Evolutionary conservation across 345 rosid species (phyloP).

Genomic region (Raphanus raphanistrum): DNA sequence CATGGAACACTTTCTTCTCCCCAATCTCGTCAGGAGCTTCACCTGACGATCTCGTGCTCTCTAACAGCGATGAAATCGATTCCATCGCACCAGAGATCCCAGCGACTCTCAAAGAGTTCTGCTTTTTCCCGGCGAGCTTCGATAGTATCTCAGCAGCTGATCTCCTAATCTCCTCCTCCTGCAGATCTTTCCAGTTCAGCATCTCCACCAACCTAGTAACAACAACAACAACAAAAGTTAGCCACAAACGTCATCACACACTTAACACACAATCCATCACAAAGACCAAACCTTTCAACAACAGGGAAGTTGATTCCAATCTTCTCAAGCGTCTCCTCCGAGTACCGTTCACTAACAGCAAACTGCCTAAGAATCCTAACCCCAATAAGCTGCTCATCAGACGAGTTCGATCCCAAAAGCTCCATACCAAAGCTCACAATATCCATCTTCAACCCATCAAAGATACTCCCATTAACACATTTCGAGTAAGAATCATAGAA

Average conservation of each 20-base stretch:
- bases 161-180: slow-evolving; percentile 75
- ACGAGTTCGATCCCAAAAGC: slow-evolving; percentile 61
- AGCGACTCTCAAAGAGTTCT: slow-evolving; percentile 72
- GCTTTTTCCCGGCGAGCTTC: slow-evolving; percentile 70
- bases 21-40: slow-evolving; percentile 71
- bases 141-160: slow-evolving; percentile 78
- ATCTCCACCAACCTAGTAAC: slow-evolving; percentile 65
- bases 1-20: slow-evolving; percentile 50
- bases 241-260: neutral
- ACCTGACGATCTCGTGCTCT: slow-evolving; percentile 47
- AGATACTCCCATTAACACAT: slow-evolving; percentile 78
- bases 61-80: slow-evolving; percentile 81
- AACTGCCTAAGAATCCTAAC: slow-evolving; percentile 66
- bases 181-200: slow-evolving; percentile 90
- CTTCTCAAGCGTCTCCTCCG: slow-evolving; percentile 80
- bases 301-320: slow-evolving; percentile 61
- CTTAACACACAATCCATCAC: too few species aligned
- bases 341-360: slow-evolving; percentile 42
- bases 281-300: slow-evolving; percentile 46
- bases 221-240: neutral
- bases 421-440: slow-evolving; percentile 75
- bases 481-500: slow-evolving; percentile 87
- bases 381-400: slow-evolving; percentile 80
- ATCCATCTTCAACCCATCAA: slow-evolving; percentile 94
- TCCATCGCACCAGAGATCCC: slow-evolving; percentile 95